These are phyloP conservation scores for Chalciporus chontae DNA, from an alignment of 768 basidiomycete genomes.

Conservation along the genomic window DNA sequence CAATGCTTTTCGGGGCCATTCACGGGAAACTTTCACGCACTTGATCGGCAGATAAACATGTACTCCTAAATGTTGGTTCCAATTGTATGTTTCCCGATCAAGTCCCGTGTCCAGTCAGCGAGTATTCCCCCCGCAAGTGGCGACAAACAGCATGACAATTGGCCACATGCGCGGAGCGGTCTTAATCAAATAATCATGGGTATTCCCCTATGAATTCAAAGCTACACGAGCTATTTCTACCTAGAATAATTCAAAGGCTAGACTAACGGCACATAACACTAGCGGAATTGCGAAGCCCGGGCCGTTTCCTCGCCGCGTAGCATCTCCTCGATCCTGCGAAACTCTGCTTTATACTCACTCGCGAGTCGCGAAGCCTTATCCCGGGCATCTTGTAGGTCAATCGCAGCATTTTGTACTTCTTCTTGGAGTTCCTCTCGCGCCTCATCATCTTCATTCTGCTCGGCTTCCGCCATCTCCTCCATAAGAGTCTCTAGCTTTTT, in stretches of 20 bases:
- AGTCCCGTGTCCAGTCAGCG: too few relatives aligned
- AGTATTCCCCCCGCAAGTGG: too few relatives aligned
- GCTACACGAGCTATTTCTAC: not conserved
- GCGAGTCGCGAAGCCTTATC: conserved; percentile 24
- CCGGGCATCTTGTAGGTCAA: conserved; percentile 20
- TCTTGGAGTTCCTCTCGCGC: conserved; percentile 40
- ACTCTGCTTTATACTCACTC: conserved; percentile 24
- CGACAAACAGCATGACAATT: too few relatives aligned
- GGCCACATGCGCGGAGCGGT: too few relatives aligned
- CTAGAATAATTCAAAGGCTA: not conserved
- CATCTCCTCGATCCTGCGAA: conserved; percentile 24
- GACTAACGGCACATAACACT: not conserved
- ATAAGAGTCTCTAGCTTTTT: conserved; percentile 43
- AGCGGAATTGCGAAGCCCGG: not conserved
- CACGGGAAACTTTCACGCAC: too few relatives aligned
- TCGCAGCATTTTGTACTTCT: conserved; percentile 28
- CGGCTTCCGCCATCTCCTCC: conserved; percentile 44
- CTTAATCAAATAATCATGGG: too few relatives aligned
- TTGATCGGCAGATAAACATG: too few relatives aligned
- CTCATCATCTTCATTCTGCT: conserved; percentile 41
- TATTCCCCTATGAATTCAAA: not conserved
- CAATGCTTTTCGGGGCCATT: too few relatives aligned
- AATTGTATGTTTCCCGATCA: not conserved
- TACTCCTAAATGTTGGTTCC: too few relatives aligned
- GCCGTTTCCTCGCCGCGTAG: conserved; percentile 14